Evolutionary conservation across 208 protist genomes (phyloP).

Genomic region (Acanthamoeba triangularis): DNA sequence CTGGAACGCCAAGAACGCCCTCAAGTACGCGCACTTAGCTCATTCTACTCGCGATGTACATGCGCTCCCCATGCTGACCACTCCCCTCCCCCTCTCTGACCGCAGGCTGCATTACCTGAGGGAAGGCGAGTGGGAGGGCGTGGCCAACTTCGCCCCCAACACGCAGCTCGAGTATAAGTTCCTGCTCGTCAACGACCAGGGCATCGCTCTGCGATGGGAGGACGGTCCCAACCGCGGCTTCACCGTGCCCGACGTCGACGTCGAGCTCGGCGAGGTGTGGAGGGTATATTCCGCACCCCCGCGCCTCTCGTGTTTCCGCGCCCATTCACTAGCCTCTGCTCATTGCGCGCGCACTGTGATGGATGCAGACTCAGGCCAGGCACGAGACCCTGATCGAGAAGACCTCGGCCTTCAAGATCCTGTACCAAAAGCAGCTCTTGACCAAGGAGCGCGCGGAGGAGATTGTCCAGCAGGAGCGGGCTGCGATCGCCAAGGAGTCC

Average conservation of each 20-base stretch:
- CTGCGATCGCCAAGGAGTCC: neutral
- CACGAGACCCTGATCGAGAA: constrained; percentile 34
- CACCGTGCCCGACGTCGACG: constrained; percentile 34
- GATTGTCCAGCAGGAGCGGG: neutral
- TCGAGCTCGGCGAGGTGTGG: constrained; percentile 51
- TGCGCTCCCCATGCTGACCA: neutral
- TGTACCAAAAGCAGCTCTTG: constrained; percentile 4
- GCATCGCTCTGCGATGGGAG: constrained; percentile 29
- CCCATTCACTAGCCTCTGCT: neutral
- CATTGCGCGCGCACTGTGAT: too few relatives aligned
- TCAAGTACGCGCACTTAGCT: neutral
- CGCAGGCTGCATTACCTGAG: constrained; percentile 24
- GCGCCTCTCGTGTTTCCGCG: neutral
- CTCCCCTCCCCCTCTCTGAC: neutral
- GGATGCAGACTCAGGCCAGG: neutral
- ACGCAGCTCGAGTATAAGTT: constrained; percentile 39
- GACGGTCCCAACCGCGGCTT: constrained; percentile 49
- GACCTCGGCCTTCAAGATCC: constrained; percentile 25
- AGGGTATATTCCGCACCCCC: neutral
- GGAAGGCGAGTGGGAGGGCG: constrained; percentile 51
- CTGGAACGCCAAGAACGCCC: neutral
- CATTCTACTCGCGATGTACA: neutral
- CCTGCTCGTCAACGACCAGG: constrained; percentile 6
- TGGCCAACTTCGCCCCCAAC: neutral
- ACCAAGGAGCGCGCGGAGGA: constrained; percentile 16